A percentile compares a stretch with the other conserved stretches of the same genome.
Evolutionary conservation across 345 rosid species (phyloP).

Genomic region (Eucalyptus grandis): DNA sequence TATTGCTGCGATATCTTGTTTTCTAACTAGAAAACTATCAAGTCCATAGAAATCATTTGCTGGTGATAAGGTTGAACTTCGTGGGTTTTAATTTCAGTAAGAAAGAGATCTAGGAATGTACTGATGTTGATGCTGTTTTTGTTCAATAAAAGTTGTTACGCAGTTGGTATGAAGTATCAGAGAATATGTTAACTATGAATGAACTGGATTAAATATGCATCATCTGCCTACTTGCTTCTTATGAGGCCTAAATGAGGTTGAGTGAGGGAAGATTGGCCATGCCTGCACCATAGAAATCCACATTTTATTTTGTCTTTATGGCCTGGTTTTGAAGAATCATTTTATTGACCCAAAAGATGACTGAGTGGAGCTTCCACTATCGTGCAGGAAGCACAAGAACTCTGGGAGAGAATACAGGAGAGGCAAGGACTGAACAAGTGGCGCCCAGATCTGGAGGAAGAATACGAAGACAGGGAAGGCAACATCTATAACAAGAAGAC

Average conservation of each 20-base stretch:
- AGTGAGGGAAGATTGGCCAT: background rate
- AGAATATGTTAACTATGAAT: background rate
- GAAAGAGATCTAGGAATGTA: background rate
- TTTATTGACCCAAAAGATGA: background rate
- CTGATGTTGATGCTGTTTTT: background rate
- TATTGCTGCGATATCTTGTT: background rate
- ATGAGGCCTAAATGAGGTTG: background rate
- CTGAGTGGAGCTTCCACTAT: background rate
- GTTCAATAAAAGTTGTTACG: background rate
- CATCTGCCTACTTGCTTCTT: background rate
- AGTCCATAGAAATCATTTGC: background rate
- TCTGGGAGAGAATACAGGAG: conserved; percentile 88
- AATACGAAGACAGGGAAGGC: conserved; percentile 97
- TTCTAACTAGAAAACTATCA: background rate
- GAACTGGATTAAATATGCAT: background rate
- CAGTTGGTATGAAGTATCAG: background rate
- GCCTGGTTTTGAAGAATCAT: background rate
- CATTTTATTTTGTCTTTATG: background rate
- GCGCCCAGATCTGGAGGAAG: conserved; percentile 99
- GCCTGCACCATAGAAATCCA: background rate
- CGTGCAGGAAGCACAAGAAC: conserved; percentile 82
- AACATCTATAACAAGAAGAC: conserved; percentile 99
- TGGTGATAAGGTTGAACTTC: background rate
- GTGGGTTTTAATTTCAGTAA: background rate
- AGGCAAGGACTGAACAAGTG: conserved; percentile 87